Percentiles rank a stretch among this genome's conserved stretches.
Evolutionary conservation across 257 asterid species (phyloP).

Genomic region (Schizonepeta tenuifolia): DNA sequence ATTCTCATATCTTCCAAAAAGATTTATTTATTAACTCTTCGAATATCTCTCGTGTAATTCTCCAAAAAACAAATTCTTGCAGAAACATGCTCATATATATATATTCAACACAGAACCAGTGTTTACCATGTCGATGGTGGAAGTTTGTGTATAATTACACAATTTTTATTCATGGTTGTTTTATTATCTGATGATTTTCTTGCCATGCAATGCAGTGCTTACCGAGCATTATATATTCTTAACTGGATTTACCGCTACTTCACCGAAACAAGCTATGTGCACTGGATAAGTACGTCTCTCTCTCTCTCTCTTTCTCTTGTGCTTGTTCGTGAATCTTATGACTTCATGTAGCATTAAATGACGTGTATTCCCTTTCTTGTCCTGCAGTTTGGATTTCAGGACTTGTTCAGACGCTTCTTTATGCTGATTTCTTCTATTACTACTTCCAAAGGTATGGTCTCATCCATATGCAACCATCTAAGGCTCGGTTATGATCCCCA

Average conservation of each 20-base stretch:
- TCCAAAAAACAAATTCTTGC: not conserved
- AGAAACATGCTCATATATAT: not conserved
- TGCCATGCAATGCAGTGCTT: constrained; percentile 61
- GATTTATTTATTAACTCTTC: no score
- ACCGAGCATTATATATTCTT: constrained; percentile 73
- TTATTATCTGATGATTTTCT: constrained; percentile 21
- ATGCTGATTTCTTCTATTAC: constrained; percentile 88
- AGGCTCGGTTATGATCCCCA: constrained; percentile 2
- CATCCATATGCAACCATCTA: not conserved
- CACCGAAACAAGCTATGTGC: constrained; percentile 80
- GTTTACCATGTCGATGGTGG: not conserved
- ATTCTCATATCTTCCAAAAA: not conserved
- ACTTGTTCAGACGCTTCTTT: constrained; percentile 74
- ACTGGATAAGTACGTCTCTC: constrained; percentile 73
- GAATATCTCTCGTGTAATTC: no score
- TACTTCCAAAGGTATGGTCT: constrained; percentile 74
- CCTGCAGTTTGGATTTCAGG: constrained; percentile 85
- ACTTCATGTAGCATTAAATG: not conserved
- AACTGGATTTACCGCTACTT: constrained; percentile 95
- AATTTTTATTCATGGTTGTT: not conserved
- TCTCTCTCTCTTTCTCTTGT: not conserved
- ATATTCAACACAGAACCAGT: not conserved
- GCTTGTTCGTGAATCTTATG: not conserved
- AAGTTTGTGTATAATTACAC: not conserved
- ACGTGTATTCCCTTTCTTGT: constrained; percentile 9